Conservation (phyloP, 352 stramenopile species). For the Halophytophthora batemanensis region DNA sequence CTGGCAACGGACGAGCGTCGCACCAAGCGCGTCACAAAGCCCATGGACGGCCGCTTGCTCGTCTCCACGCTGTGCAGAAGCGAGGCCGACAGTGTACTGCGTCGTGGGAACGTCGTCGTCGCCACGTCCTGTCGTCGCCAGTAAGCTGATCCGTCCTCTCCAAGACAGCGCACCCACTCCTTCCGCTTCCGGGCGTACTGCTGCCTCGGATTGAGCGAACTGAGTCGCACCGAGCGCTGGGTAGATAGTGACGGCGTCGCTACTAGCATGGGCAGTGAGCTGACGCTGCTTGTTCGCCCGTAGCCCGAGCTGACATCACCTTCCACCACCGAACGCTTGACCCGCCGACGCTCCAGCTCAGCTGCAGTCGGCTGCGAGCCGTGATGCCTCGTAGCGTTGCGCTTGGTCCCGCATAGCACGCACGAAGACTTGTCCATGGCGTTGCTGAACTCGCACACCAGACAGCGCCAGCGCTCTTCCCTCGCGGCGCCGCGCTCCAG, state of each 20-base stretch:
- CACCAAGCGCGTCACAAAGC: conserved; percentile 70
- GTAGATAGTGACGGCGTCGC: conserved; percentile 18
- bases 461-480: conserved; percentile 74
- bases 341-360: conserved; percentile 18
- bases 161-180: conserved; percentile 72
- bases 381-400: conserved; percentile 14
- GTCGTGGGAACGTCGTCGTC: conserved; percentile 14
- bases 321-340: conserved; percentile 31
- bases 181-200: conserved; percentile 77
- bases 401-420: conserved; percentile 73
- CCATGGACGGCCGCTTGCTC: conserved; percentile 41
- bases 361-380: conserved; percentile 3
- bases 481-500: conserved; percentile 57
- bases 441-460: conserved; percentile 81
- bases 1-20: conserved; percentile 56
- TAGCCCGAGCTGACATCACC: conserved; percentile 7
- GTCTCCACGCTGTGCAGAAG: too few species aligned
- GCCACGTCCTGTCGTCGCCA: conserved; percentile 64
- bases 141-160: conserved; percentile 59
- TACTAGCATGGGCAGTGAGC: conserved; percentile 22
- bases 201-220: conserved; percentile 67
- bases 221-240: conserved; percentile 36
- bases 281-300: conserved; percentile 21
- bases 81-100: conserved; percentile 21
- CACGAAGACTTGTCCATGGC: conserved; percentile 54